Evolutionary conservation across 805 yeast genomes (phyloP), one percentile per base, ranked within the genome.

Genomic region (Kodamaea sagamina): DNA sequence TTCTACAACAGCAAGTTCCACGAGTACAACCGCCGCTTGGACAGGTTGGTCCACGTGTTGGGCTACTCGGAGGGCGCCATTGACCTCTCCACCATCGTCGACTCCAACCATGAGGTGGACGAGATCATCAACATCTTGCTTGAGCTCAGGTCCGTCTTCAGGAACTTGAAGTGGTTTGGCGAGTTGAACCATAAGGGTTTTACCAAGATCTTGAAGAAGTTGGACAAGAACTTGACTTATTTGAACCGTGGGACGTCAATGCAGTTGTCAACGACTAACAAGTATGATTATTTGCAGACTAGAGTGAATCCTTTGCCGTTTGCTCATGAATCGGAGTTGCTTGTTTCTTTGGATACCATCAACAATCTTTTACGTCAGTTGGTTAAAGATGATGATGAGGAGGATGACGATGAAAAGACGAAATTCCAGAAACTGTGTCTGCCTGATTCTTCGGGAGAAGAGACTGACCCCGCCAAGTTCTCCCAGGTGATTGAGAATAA

Each of bases 81-180:
- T n/a, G 36, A 28, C 11, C 32, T 34, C 7, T 44, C 51, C 12
- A 36, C 46, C 13, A 50, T 65, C 24, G 54, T 67, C 32, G 72
- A 65, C 40, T 61, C 72, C 10, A 57, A 61, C 41, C 73, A 68
- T 39, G 74, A 70, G 47, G 54, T 67, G 41, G 74, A 71, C 41
- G 75, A 71, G 50, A 59, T 70, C 17, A 59, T 68, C 35, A 53
- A 62, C 16, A 82, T 89, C 13, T 66, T 90, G 28, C 69, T 89
- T 16, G 97, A 89, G 61, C 70, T 89, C 42, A 75, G 96, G 36
- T 74, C 84, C 12, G 80, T 81, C 46, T 79, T 86, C 48, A 74
- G 97, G 44, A 89, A 89, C 62, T 71, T 90, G 58, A 89, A 87
- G 61, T 92, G 97, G 96, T 90, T 79, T 61, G 95, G 95, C 17